Conservation (phyloP, 495 filamentous ascomycete genomes). For the Physcia stellaris region DNA sequence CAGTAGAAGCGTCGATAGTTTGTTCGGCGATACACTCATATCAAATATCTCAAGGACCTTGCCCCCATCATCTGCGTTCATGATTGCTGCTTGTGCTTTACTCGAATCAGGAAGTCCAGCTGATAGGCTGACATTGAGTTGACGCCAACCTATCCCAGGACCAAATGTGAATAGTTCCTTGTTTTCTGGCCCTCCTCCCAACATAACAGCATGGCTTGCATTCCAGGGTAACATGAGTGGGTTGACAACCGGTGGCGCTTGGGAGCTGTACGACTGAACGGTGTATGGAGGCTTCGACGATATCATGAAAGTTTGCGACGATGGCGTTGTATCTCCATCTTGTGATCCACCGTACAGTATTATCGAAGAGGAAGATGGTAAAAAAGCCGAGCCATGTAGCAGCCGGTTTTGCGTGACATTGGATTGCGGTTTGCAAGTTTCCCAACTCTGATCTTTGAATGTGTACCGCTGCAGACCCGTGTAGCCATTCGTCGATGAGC, state of each 20-base stretch:
- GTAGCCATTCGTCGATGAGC: constrained; percentile 39
- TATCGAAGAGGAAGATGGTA: constrained; percentile 56
- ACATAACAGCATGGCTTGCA: constrained; percentile 51
- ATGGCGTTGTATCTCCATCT: constrained; percentile 35
- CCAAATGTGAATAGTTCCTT: constrained; percentile 52
- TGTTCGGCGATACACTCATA: constrained; percentile 62
- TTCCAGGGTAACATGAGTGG: constrained; percentile 74
- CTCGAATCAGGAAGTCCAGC: constrained; percentile 36
- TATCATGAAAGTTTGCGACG: constrained; percentile 67
- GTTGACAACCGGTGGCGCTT: constrained; percentile 45
- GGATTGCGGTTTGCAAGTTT: constrained; percentile 40
- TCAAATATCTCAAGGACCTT: constrained; percentile 77
- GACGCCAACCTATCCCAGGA: constrained; percentile 43
- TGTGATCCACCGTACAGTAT: constrained; percentile 70
- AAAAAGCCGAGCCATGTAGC: constrained; percentile 62
- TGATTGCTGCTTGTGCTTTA: constrained; percentile 46
- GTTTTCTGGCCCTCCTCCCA: constrained; percentile 60
- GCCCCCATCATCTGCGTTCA: constrained; percentile 61
- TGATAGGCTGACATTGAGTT: constrained; percentile 43
- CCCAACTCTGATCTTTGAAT: constrained; percentile 66
- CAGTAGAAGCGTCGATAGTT: constrained; percentile 52
- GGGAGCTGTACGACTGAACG: constrained; percentile 33
- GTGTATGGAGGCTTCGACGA: constrained; percentile 43
- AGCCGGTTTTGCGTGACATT: constrained; percentile 51
- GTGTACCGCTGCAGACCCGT: constrained; percentile 73